Evolutionary conservation across 306 rosid species (phyloP).

Genomic region (Rubus idaeus): DNA sequence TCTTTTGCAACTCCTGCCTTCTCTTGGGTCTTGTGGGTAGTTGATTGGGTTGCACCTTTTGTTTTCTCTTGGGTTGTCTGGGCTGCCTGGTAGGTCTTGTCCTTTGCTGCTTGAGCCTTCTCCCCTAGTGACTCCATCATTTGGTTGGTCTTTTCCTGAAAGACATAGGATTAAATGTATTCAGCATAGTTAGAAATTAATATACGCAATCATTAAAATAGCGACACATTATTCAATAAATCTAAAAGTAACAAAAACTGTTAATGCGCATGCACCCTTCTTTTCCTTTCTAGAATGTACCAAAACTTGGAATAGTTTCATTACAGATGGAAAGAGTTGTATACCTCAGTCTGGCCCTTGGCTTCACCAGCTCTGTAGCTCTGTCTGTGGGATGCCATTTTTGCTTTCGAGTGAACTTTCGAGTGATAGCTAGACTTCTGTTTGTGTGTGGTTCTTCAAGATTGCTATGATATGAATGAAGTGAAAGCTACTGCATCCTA

Average conservation of each 20-base stretch:
- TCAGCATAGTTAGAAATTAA: too few species aligned
- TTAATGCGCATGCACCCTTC: too few species aligned
- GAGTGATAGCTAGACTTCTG: neutral
- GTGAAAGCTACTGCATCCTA: neutral
- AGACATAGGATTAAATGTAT: neutral
- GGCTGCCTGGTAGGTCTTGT: constrained; percentile 19
- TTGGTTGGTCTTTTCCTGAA: constrained; percentile 21
- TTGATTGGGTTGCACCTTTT: neutral
- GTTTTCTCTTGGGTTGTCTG: constrained; percentile 26
- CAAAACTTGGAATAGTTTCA: neutral
- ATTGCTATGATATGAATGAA: neutral
- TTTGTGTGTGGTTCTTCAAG: neutral
- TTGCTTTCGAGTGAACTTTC: neutral
- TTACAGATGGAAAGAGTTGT: neutral
- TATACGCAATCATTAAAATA: too few species aligned
- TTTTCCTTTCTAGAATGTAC: too few species aligned
- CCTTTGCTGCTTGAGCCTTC: constrained; percentile 31
- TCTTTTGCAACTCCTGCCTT: constrained; percentile 6
- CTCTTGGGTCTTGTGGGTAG: constrained; percentile 3
- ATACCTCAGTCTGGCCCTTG: constrained; percentile 58
- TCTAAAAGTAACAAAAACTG: too few species aligned
- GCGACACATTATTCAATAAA: too few species aligned
- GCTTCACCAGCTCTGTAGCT: constrained; percentile 48
- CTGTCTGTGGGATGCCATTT: constrained; percentile 52
- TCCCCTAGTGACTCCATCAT: neutral